Evolutionary conservation across 2,329 filamentous ascomycete species (phyloP).

Genomic region (Beauveria bassiana): DNA sequence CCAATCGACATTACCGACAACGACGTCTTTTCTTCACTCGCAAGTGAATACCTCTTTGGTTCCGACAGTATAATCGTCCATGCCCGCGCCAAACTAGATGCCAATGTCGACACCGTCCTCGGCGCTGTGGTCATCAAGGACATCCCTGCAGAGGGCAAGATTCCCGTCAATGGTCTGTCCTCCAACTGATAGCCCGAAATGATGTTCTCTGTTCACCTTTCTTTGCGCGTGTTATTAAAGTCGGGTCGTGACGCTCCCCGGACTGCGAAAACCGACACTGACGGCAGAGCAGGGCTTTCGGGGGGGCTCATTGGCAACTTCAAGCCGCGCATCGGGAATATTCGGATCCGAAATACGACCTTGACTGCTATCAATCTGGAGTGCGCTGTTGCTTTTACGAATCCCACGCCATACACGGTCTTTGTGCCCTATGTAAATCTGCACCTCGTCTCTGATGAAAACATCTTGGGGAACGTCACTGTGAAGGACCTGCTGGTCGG

Average conservation of each 20-base stretch:
- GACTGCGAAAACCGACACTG: conserved; percentile 4
- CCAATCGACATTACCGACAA: conserved; percentile 77
- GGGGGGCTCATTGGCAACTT: conserved; percentile 41
- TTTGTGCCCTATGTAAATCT: conserved; percentile 73
- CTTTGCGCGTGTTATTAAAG: not conserved
- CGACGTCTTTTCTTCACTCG: conserved; percentile 68
- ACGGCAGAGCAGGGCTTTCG: conserved; percentile 44
- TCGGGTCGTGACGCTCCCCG: conserved; percentile 2
- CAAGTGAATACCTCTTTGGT: conserved; percentile 75
- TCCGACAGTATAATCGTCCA: conserved; percentile 60
- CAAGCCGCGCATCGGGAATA: conserved; percentile 58
- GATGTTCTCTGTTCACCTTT: not conserved
- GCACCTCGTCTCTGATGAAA: conserved; percentile 65
- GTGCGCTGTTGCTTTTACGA: conserved; percentile 74
- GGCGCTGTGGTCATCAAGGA: conserved; percentile 74
- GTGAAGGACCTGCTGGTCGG: conserved; percentile 55
- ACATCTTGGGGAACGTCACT: conserved; percentile 67
- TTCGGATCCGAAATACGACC: conserved; percentile 67
- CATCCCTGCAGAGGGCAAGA: conserved; percentile 76
- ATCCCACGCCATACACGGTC: conserved; percentile 82
- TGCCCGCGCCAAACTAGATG: conserved; percentile 74
- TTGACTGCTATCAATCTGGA: conserved; percentile 62
- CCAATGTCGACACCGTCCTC: conserved; percentile 72
- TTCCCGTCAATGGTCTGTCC: conserved; percentile 91
- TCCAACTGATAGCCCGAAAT: conserved; percentile 36